These are phyloP conservation scores for Fusarium compactum DNA, from an alignment of 2,329 filamentous ascomycete genomes.

Conservation along the genomic window DNA sequence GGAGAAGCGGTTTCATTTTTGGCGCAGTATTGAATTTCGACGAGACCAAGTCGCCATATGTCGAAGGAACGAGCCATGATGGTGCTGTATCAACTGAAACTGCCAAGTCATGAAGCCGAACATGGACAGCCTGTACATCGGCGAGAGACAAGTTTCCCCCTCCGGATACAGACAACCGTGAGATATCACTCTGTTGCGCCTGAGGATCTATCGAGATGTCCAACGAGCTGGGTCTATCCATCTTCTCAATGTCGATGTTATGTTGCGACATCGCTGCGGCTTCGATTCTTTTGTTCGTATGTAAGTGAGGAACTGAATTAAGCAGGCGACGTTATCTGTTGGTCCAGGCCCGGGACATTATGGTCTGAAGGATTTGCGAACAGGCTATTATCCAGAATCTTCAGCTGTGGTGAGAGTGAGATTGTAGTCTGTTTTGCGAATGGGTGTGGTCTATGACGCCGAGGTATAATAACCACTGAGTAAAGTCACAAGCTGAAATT, in stretches of 20 bases:
- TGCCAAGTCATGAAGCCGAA: slow-evolving; percentile 65
- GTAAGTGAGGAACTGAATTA: background rate
- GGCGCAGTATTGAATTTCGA: slow-evolving; percentile 54
- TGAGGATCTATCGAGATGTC: slow-evolving; percentile 47
- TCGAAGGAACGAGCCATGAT: slow-evolving; percentile 62
- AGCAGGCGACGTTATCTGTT: slow-evolving; percentile 24
- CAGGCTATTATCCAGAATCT: slow-evolving; percentile 1
- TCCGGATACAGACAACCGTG: slow-evolving; percentile 49
- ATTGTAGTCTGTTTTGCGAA: background rate
- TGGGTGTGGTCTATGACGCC: slow-evolving; percentile 29
- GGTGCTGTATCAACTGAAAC: slow-evolving; percentile 71
- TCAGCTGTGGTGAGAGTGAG: background rate
- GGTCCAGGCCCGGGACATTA: slow-evolving; percentile 31
- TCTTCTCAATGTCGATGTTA: slow-evolving; percentile 48
- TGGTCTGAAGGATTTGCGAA: background rate
- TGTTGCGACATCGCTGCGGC: slow-evolving; percentile 27
- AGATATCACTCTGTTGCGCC: slow-evolving; percentile 18
- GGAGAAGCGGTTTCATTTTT: slow-evolving; percentile 66
- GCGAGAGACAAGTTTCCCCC: slow-evolving; percentile 58
- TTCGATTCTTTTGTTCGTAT: slow-evolving; percentile 6
- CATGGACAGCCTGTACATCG: slow-evolving; percentile 67
- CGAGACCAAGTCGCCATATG: slow-evolving; percentile 58
- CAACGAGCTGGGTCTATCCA: slow-evolving; percentile 51
- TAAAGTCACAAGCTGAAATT: slow-evolving; percentile 6
- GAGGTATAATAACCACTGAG: background rate